Percentiles rank a stretch among this genome's conserved stretches.
These are phyloP conservation scores for Polyporus arcularius DNA, from an alignment of 768 basidiomycete species.

Conservation along the genomic window DNA sequence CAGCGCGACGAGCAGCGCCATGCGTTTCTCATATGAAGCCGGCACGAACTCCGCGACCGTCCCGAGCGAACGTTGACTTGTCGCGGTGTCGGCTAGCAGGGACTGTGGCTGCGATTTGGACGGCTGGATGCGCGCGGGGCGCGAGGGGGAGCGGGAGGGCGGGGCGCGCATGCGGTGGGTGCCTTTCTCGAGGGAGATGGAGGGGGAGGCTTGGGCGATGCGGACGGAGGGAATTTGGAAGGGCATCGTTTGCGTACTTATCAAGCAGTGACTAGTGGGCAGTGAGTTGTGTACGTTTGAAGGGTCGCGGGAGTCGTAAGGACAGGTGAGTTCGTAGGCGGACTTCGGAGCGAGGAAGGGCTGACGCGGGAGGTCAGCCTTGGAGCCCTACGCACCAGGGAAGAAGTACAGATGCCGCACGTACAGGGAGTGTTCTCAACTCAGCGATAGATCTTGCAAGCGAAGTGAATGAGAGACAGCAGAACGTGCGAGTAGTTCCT, in stretches of 20 bases:
- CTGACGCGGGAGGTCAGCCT: too few species aligned
- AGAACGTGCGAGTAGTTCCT: too few species aligned
- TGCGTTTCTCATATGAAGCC: slow-evolving; percentile 32
- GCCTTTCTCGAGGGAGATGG: slow-evolving; percentile 66
- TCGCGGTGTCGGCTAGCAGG: background rate
- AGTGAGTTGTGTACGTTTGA: too few species aligned
- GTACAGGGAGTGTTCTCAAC: too few species aligned
- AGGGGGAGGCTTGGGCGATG: slow-evolving; percentile 50
- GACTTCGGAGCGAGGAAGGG: too few species aligned
- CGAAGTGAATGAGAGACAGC: too few species aligned
- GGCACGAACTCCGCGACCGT: slow-evolving; percentile 1
- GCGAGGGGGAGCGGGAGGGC: background rate
- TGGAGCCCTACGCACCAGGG: too few species aligned
- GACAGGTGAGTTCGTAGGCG: too few species aligned
- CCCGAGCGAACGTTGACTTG: background rate
- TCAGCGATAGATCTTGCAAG: too few species aligned
- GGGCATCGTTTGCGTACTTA: slow-evolving; percentile 17
- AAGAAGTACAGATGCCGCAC: too few species aligned
- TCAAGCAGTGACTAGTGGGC: too few species aligned
- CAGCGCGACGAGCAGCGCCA: slow-evolving; percentile 47
- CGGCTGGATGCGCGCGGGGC: background rate
- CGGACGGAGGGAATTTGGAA: slow-evolving; percentile 21
- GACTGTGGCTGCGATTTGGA: background rate
- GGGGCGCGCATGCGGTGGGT: slow-evolving; percentile 63
- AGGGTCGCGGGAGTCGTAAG: too few species aligned